A percentile compares a stretch with the other conserved stretches of the same genome.
phyloP scores from a whole-genome alignment of 345 rosid species.

The Arabis alpina region DNA sequence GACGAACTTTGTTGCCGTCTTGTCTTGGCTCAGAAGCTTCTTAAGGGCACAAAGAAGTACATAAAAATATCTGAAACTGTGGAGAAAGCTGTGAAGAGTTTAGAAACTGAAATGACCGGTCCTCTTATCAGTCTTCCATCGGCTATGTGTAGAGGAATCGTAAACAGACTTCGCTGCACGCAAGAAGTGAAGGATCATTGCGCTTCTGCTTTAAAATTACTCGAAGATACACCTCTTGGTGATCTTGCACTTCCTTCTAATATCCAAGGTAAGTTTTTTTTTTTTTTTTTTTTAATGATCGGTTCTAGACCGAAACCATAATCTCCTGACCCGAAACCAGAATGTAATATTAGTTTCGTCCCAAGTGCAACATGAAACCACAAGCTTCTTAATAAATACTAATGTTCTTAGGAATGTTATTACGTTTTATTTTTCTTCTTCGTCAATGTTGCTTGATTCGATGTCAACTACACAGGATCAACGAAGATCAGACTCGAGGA shows the following conservation, averaged over 20 bases:
- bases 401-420: not conserved
- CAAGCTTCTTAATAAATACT: not conserved
- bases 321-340: too few species aligned
- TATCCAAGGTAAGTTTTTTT: not conserved
- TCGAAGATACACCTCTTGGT: slow-evolving; percentile 40
- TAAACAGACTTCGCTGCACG: slow-evolving; percentile 59
- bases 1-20: slow-evolving; percentile 58
- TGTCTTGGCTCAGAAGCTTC: slow-evolving; percentile 56
- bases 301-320: too few species aligned
- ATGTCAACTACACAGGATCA: slow-evolving; percentile 22
- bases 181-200: slow-evolving; percentile 62
- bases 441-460: not conserved
- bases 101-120: slow-evolving; percentile 56
- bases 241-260: slow-evolving; percentile 6
- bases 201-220: slow-evolving; percentile 50
- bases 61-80: slow-evolving; percentile 44
- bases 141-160: slow-evolving; percentile 58
- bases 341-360: too few species aligned
- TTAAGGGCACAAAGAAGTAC: slow-evolving; percentile 54
- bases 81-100: slow-evolving; percentile 50
- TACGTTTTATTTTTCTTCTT: not conserved
- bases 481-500: slow-evolving; percentile 58
- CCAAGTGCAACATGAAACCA: too few species aligned
- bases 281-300: too few species aligned
- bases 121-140: slow-evolving; percentile 55